These are phyloP conservation scores for Rhynchospora tenuis DNA, from an alignment of 176 grass and related monocot species.

Conservation along the genomic window DNA sequence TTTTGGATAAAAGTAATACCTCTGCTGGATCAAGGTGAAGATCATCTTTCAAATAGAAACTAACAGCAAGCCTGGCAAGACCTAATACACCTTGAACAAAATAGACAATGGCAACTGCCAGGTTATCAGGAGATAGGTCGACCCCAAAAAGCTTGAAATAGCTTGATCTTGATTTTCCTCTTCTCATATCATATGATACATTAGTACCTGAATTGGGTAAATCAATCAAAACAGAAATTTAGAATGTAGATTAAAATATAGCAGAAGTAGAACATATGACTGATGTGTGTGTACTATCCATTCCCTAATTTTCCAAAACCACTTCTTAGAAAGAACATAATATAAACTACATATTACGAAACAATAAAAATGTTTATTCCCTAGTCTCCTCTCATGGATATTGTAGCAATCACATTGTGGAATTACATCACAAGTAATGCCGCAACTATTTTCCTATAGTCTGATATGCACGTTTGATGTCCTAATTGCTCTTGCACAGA, in stretches of 20 bases:
- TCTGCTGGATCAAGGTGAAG: constrained; percentile 97
- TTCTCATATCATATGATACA: constrained; percentile 43
- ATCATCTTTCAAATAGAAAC: constrained; percentile 94
- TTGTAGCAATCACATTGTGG: no score
- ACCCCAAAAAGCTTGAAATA: constrained; percentile 75
- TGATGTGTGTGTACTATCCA: background rate
- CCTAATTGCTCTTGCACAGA: background rate
- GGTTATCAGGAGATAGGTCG: constrained; percentile 81
- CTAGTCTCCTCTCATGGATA: background rate
- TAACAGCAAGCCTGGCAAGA: constrained; percentile 92
- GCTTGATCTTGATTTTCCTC: constrained; percentile 33
- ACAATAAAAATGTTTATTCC: background rate
- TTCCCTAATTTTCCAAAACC: background rate
- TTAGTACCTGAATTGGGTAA: constrained; percentile 7
- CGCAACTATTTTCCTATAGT: background rate
- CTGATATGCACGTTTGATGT: background rate
- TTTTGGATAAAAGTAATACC: constrained; percentile 34
- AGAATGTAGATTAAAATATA: constrained; percentile 25
- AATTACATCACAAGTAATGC: background rate
- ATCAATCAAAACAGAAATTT: constrained; percentile 23
- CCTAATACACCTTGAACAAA: constrained; percentile 99
- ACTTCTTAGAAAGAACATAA: background rate
- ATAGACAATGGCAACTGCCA: constrained; percentile 96
- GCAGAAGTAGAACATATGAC: constrained; percentile 40
- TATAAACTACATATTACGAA: background rate